Evolutionary conservation across 129 eudicot species (phyloP), one percentile per base, ranked within the genome.

Genomic region (Flaveria ramosissima): DNA sequence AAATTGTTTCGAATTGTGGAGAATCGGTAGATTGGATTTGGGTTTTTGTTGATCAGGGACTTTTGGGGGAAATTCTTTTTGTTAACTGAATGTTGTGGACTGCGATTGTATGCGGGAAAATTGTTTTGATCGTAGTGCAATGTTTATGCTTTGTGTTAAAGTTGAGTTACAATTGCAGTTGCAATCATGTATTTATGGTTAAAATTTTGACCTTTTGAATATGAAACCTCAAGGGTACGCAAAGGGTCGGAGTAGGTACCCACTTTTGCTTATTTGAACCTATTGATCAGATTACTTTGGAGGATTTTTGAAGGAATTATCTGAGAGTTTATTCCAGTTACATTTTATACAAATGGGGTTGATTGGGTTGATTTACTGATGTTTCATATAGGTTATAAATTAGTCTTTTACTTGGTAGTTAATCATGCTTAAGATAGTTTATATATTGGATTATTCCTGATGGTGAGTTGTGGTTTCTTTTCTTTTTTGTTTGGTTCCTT

Each of bases 11-110:
- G n/a, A 67, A 20, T 67, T 77, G 65, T 7, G 9, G 55, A 32
- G 15, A 76, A 32, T 50, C 66, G 74, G 74, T 77, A 11, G 55
- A 51, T 51, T 12, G 52, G 53, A 55, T 66, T 77, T 24, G 68
- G 66, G 2, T 65, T 76, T 67, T 43, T 16, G 68, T 67, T 77
- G 79, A 63, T 75, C 79, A 64, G 47, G 72, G 64, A 47, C 72
- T 62, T 46, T 75, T 46, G 17, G 72, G 62, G 26, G 23, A 59
- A 59, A 59, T 14, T 26, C 14, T 0, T n/a, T 71, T 1, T 7
- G 17, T 75, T 62, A 27, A 50, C 67, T 47, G 53, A 77, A 67
- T 53, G 81, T 41, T 67, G 74, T 39, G 46, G 67, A 53, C 46
- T 68, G 68, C 19, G 23, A 77, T 52, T 77, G 42, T 66, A 7